A percentile compares a stretch with the other conserved stretches of the same genome.
phyloP scores from a whole-genome alignment of 345 rosid genomes.

The Reutealis trisperma region DNA sequence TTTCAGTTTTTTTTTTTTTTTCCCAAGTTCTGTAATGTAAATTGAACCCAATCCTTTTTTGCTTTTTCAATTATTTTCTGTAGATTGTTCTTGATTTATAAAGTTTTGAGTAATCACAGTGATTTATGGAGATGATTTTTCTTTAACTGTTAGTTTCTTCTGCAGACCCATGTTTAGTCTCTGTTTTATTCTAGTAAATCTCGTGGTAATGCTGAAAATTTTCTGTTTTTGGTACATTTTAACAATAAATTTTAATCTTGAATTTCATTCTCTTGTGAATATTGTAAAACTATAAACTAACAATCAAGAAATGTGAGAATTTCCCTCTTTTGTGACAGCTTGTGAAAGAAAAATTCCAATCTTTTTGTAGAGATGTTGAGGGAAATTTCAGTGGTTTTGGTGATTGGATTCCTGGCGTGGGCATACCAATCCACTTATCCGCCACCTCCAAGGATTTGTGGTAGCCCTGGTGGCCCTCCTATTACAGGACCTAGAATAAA shows the following conservation, averaged over 20 bases:
- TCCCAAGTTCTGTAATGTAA: neutral
- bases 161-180: neutral
- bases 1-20: too few species aligned
- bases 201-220: too few species aligned
- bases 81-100: too few species aligned
- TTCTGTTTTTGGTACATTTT: neutral
- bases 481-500: slow-evolving; percentile 31
- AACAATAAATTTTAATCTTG: neutral
- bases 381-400: slow-evolving; percentile 11
- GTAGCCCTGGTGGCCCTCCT: slow-evolving; percentile 18
- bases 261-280: neutral
- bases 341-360: neutral
- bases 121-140: neutral
- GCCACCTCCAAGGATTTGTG: slow-evolving; percentile 24
- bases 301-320: neutral
- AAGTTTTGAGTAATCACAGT: neutral
- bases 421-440: slow-evolving; percentile 18
- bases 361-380: slow-evolving; percentile 3
- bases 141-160: neutral
- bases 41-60: neutral
- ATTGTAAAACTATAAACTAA: too few species aligned
- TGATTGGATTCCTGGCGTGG: slow-evolving; percentile 26
- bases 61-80: neutral
- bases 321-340: neutral
- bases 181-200: neutral